Percentiles rank a stretch among this genome's conserved stretches.
Evolutionary conservation across 139 green algal species (phyloP).

Genomic region (Auxenochlorella pyrenoidosa): DNA sequence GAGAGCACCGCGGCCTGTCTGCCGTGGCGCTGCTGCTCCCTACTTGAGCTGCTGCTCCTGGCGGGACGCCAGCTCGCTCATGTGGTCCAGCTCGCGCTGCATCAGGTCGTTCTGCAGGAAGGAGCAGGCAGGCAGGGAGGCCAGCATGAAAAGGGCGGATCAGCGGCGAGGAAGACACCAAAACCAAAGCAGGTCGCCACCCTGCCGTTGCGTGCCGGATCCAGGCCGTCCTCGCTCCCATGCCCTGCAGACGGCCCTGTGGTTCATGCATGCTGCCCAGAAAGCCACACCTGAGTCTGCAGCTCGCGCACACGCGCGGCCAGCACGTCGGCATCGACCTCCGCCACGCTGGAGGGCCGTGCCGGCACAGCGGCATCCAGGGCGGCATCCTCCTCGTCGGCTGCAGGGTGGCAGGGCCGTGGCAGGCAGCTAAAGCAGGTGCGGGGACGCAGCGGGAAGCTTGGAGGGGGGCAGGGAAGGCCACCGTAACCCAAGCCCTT

Average conservation of each 20-base stretch:
- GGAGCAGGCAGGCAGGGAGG: neutral
- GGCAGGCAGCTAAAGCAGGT: neutral
- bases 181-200: too few relatives aligned
- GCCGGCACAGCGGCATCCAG: neutral
- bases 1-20: too few relatives aligned
- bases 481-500: too few relatives aligned
- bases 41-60: slow-evolving; percentile 60
- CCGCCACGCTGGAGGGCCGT: slow-evolving; percentile 6
- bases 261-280: neutral
- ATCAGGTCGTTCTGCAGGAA: slow-evolving; percentile 62
- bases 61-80: slow-evolving; percentile 52
- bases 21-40: too few relatives aligned
- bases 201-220: too few relatives aligned
- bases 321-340: slow-evolving; percentile 36
- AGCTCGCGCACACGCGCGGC: slow-evolving; percentile 55
- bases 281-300: slow-evolving; percentile 43
- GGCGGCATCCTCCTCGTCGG: neutral
- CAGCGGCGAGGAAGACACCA: too few relatives aligned
- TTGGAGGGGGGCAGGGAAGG: too few relatives aligned
- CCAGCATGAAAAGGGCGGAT: neutral
- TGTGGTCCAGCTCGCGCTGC: slow-evolving; percentile 71
- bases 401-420: neutral
- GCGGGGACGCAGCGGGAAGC: too few relatives aligned
- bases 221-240: neutral
- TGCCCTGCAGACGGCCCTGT: neutral